A percentile compares a stretch with the other conserved stretches of the same genome.
These are phyloP conservation scores for Delonix regia DNA, from an alignment of 306 rosid species.

Conservation along the genomic window DNA sequence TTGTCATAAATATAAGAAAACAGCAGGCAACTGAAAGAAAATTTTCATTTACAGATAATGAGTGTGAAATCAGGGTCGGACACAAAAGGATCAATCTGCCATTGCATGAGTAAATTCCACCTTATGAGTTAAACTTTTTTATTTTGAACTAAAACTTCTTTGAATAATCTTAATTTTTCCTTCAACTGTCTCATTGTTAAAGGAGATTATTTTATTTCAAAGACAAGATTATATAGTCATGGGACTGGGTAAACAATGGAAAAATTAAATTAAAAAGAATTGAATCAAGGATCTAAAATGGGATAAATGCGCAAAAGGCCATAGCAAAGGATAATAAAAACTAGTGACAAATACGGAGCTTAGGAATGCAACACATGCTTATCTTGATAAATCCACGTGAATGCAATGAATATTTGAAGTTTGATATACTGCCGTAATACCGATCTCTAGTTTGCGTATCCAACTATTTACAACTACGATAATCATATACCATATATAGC, in stretches of 20 bases:
- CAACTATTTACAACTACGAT: not conserved
- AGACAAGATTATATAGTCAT: not conserved
- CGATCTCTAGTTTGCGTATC: not conserved
- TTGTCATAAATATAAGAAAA: constrained; percentile 9
- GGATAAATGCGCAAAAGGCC: not conserved
- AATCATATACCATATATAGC: not conserved
- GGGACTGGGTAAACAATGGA: not conserved
- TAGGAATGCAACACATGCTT: not conserved
- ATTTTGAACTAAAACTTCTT: not conserved
- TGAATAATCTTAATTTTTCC: not conserved
- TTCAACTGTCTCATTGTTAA: not conserved
- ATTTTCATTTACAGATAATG: not conserved
- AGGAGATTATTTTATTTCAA: not conserved
- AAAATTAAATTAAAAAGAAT: not conserved
- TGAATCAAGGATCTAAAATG: not conserved
- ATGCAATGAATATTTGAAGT: not conserved
- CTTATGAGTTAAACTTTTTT: not conserved
- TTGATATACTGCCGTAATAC: not conserved
- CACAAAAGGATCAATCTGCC: not conserved
- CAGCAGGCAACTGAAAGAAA: not conserved
- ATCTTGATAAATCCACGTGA: not conserved
- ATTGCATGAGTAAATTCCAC: not conserved
- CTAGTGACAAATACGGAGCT: not conserved
- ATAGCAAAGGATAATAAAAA: not conserved
- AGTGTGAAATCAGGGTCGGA: not conserved